Evolutionary conservation across 1,284 basidiomycete species (phyloP), one percentile per base, ranked within the genome.

Genomic region (Abortiporus biennis): DNA sequence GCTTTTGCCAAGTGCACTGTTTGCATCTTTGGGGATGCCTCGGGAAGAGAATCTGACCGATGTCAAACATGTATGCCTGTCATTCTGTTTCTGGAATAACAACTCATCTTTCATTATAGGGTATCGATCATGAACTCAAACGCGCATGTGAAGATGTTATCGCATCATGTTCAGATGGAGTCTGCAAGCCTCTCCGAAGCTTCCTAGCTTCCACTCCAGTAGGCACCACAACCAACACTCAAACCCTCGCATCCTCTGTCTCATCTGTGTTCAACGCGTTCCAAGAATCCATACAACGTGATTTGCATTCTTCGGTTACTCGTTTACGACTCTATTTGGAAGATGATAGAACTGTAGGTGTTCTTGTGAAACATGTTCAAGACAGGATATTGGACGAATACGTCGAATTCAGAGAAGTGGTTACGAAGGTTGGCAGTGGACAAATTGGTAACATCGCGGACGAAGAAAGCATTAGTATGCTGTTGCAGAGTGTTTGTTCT

Each of bases 81-180:
- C 38, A 36, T 35, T 33, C 19, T 29, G 21, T 17, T 43, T 34
- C 39, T 33, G 27, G 27, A 24, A 43, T 42, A 31, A 38, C 40
- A 13, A 44, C 34, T 41, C 16, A 36, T 35, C 12, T 35, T 17
- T 6, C 27, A 27, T 30, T 44, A 25, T 55, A 92, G 84, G 84
- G 83, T 46, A 84, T 95, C 46, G 92, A 95, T 61, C 73, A 82
- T 41, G 85, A 86, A 36, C 74, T 95, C 33, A 87, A 89, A 56
- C 69, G 69, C 21, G 81, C 81, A 0, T 95, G 92, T 64, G 90
- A 93, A 64, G 76, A 79, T 29, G 72, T 91, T 33, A 94, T 96
- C 47, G 61, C 71, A 2, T 64, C 75, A n/a, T 80, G 79, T 47
- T 70, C 79, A 1, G 62, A 69, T 27, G 58, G 66, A 0, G 71